Evolutionary conservation across 495 filamentous ascomycete species (phyloP).

Genomic region (Astrothelium subdiscretum): DNA sequence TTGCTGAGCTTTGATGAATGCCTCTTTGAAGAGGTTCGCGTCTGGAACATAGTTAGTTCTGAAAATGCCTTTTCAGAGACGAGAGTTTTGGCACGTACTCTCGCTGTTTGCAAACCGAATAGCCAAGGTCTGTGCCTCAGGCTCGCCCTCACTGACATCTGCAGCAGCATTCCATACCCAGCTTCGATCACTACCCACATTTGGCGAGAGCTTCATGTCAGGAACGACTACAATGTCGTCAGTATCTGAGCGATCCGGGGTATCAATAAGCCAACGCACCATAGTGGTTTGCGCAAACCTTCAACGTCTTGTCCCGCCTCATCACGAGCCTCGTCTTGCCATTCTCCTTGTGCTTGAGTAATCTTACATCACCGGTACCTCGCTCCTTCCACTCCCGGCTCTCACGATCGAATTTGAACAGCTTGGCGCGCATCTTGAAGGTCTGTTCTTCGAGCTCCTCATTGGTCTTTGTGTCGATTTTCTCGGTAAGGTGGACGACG

Average conservation of each 20-base stretch:
- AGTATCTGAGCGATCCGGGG: neutral
- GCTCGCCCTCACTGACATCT: conserved; percentile 96
- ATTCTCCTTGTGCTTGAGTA: conserved; percentile 98
- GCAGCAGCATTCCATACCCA: conserved; percentile 99
- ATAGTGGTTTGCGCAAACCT: conserved; percentile 99
- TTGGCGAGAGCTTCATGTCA: conserved; percentile 96
- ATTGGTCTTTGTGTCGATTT: conserved; percentile 93
- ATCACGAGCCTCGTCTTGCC: conserved; percentile 96
- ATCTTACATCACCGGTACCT: conserved; percentile 87
- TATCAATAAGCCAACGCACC: conserved; percentile 45
- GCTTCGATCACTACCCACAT: conserved; percentile 92
- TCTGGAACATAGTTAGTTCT: conserved; percentile 40
- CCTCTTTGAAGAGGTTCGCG: conserved; percentile 94
- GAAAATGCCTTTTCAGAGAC: conserved; percentile 15
- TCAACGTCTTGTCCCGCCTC: conserved; percentile 98
- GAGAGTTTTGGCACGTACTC: conserved; percentile 47
- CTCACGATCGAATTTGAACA: conserved; percentile 93
- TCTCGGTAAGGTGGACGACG: conserved; percentile 86
- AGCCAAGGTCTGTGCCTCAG: conserved; percentile 89
- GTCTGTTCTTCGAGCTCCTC: conserved; percentile 94
- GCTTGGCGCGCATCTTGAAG: conserved; percentile 99
- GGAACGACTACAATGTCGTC: conserved; percentile 61
- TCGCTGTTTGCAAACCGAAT: conserved; percentile 98
- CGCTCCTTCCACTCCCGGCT: conserved; percentile 97
- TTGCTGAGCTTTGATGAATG: conserved; percentile 95